phyloP scores from a whole-genome alignment of 2,329 filamentous ascomycete species.

The Aspergillus sp. region DNA sequence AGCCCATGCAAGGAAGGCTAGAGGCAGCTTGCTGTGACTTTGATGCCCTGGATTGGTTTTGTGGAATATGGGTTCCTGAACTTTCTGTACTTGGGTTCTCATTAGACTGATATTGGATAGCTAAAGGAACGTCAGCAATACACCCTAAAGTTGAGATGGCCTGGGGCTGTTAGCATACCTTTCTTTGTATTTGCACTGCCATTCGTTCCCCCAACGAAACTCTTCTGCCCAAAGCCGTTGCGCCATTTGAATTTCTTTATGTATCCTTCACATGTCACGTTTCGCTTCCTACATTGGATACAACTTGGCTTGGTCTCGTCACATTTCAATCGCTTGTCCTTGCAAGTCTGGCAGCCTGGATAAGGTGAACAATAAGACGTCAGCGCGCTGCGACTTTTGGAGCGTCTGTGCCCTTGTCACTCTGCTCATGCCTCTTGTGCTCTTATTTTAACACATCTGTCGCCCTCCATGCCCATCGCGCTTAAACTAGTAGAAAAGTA shows the following conservation, averaged over 20 bases:
- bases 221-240: constrained; percentile 60
- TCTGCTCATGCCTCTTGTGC: constrained; percentile 7
- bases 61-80: constrained; percentile 3
- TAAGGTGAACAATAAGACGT: constrained; percentile 26
- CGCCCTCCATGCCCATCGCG: background rate
- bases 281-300: constrained; percentile 65
- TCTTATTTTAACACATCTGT: background rate
- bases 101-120: constrained; percentile 9
- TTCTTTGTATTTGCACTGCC: constrained; percentile 48
- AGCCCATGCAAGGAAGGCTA: background rate
- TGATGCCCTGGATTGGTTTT: background rate
- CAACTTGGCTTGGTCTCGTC: constrained; percentile 71
- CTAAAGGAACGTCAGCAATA: constrained; percentile 11
- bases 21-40: background rate
- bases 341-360: constrained; percentile 71
- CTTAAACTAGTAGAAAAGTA: constrained; percentile 16
- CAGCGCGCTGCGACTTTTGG: constrained; percentile 28
- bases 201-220: constrained; percentile 47
- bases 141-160: background rate
- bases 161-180: constrained; percentile 29
- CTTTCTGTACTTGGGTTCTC: constrained; percentile 9
- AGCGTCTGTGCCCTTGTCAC: constrained; percentile 7
- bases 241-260: constrained; percentile 77
- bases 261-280: constrained; percentile 69
- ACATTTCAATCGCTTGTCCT: constrained; percentile 71